Percentiles rank a stretch among this genome's conserved stretches.
Conservation (phyloP, 1,139 yeast genomes). For the Debaryomyces psychrophilus region DNA sequence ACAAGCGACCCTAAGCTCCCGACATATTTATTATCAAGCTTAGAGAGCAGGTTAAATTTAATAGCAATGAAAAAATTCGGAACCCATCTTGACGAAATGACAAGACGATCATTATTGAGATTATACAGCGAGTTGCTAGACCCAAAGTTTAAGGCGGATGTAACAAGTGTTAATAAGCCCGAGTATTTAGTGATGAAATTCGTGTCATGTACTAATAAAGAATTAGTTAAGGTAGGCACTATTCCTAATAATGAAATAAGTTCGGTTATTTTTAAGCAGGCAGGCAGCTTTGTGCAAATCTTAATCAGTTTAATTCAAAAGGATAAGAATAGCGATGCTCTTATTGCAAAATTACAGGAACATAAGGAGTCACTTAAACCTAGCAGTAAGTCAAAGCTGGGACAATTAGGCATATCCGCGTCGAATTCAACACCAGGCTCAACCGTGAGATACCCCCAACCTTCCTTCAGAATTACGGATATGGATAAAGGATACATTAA, state of each 20-base stretch:
- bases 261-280: slow-evolving; percentile 54
- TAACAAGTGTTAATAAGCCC: slow-evolving; percentile 47
- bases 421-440: slow-evolving; percentile 13
- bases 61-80: slow-evolving; percentile 58
- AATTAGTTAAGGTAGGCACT: slow-evolving; percentile 54
- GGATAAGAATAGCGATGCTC: slow-evolving; percentile 44
- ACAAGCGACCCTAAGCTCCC: slow-evolving; percentile 43
- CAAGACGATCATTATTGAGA: slow-evolving; percentile 53
- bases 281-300: slow-evolving; percentile 59
- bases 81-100: slow-evolving; percentile 37
- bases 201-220: slow-evolving; percentile 66
- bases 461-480: slow-evolving; percentile 53
- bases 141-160: slow-evolving; percentile 46
- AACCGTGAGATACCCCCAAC: slow-evolving; percentile 35
- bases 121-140: slow-evolving; percentile 65
- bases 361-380: slow-evolving; percentile 46
- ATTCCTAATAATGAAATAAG: slow-evolving; percentile 46
- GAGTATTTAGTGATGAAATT: slow-evolving; percentile 71
- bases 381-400: slow-evolving; percentile 4
- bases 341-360: slow-evolving; percentile 47
- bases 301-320: slow-evolving; percentile 51
- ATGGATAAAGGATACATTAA: slow-evolving; percentile 46
- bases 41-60: slow-evolving; percentile 52
- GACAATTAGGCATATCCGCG: slow-evolving; percentile 14
- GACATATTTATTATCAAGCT: slow-evolving; percentile 44